A percentile compares a stretch with the other conserved stretches of the same genome.
These are phyloP conservation scores for Didymella sp. DNA, from an alignment of 2,329 filamentous ascomycete genomes.

Conservation along the genomic window DNA sequence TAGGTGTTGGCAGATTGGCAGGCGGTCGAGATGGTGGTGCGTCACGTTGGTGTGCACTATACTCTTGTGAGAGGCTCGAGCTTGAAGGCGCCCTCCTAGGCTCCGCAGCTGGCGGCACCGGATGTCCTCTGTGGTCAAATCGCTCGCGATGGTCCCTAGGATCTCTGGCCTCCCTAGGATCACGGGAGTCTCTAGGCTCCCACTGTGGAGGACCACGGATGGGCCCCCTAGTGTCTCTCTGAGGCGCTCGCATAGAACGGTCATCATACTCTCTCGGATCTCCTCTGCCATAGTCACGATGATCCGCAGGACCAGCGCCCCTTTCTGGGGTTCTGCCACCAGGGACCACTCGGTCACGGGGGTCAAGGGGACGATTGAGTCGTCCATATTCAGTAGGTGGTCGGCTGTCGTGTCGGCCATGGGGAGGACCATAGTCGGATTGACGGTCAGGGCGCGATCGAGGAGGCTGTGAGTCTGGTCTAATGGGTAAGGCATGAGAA, in stretches of 20 bases:
- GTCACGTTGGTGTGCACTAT: slow-evolving; percentile 39
- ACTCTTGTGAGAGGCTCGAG: slow-evolving; percentile 33
- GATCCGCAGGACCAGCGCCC: slow-evolving; percentile 31
- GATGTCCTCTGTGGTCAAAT: slow-evolving; percentile 40
- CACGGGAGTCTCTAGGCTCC: slow-evolving; percentile 28
- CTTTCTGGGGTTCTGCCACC: slow-evolving; percentile 49
- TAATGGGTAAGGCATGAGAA: slow-evolving; percentile 60
- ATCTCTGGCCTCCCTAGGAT: slow-evolving; percentile 41
- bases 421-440: slow-evolving; percentile 33
- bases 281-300: slow-evolving; percentile 42
- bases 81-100: slow-evolving; percentile 34
- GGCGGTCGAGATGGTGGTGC: slow-evolving; percentile 22
- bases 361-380: slow-evolving; percentile 53
- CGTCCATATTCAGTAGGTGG: slow-evolving; percentile 53
- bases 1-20: slow-evolving; percentile 21
- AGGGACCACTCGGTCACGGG: slow-evolving; percentile 44
- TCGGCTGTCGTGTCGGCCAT: slow-evolving; percentile 46
- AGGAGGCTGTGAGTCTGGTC: slow-evolving; percentile 65
- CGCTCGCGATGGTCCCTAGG: slow-evolving; percentile 40
- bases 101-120: slow-evolving; percentile 26
- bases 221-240: slow-evolving; percentile 37
- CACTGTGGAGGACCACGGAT: slow-evolving; percentile 33
- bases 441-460: slow-evolving; percentile 47
- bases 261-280: slow-evolving; percentile 49
- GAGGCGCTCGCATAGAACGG: slow-evolving; percentile 42